A percentile compares a stretch with the other conserved stretches of the same genome.
These are phyloP conservation scores for Anastatica hierochuntica DNA, from an alignment of 345 rosid genomes.

Conservation along the genomic window DNA sequence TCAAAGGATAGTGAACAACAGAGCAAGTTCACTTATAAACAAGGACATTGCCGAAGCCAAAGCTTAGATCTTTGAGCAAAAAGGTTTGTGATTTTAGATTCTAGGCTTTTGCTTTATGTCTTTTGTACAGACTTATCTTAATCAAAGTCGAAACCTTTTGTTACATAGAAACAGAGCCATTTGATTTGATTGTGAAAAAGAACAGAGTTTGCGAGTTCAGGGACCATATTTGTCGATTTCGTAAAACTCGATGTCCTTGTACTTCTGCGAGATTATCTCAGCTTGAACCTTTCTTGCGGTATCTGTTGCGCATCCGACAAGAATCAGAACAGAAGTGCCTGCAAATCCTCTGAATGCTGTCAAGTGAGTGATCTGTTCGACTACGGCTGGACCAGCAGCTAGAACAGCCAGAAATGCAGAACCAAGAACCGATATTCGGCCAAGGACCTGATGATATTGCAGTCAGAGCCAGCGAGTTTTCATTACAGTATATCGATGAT, in stretches of 20 bases:
- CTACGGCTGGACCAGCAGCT: constrained; percentile 94
- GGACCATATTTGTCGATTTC: constrained; percentile 48
- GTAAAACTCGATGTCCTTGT: constrained; percentile 88
- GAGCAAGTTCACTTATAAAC: too few species aligned
- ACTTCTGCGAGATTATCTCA: constrained; percentile 89
- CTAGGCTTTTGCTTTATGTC: too few species aligned
- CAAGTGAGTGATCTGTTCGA: constrained; percentile 83
- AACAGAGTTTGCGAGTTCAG: neutral
- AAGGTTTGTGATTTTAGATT: too few species aligned
- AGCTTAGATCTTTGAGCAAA: too few species aligned
- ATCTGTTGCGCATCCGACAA: constrained; percentile 97
- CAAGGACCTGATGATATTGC: constrained; percentile 57
- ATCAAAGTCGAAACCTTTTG: constrained; percentile 10
- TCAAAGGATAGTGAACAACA: constrained; percentile 15
- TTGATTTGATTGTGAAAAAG: neutral
- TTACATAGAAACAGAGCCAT: too few species aligned
- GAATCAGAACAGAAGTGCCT: constrained; percentile 94
- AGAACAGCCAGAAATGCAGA: constrained; percentile 77
- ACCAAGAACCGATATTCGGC: constrained; percentile 92
- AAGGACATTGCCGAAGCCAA: too few species aligned
- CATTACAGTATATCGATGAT: neutral
- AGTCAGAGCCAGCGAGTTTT: neutral
- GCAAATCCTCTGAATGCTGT: constrained; percentile 98
- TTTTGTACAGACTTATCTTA: too few species aligned
- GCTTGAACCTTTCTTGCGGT: constrained; percentile 97